Percentiles rank a stretch among this genome's conserved stretches.
Evolutionary conservation across 768 basidiomycete genomes (phyloP).

Genomic region (Dioszegia crocea): DNA sequence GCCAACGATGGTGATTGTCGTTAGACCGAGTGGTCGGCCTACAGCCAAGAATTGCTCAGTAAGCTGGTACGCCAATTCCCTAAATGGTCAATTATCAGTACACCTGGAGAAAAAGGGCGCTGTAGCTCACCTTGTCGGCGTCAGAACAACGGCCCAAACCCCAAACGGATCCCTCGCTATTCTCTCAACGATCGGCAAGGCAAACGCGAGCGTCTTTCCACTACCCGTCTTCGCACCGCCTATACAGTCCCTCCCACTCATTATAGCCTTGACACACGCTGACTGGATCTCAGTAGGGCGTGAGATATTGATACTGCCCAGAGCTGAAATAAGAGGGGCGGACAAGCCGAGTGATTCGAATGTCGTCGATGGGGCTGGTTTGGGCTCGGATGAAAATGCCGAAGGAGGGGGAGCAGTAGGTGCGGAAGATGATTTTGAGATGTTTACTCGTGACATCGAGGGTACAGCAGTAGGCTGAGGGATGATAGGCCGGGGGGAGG

Average conservation of each 20-base stretch:
- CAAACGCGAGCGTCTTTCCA: constrained; percentile 97
- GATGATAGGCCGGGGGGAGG: not conserved
- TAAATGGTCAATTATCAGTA: constrained; percentile 45
- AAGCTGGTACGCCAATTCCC: constrained; percentile 95
- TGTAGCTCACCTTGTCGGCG: constrained; percentile 76
- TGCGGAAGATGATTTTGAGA: not conserved
- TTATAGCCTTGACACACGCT: constrained; percentile 81
- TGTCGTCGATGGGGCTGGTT: constrained; percentile 31
- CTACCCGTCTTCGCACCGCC: constrained; percentile 97
- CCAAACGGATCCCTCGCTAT: constrained; percentile 87
- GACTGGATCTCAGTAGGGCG: constrained; percentile 80
- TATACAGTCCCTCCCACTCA: constrained; percentile 88
- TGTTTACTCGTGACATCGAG: not conserved
- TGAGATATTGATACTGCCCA: constrained; percentile 77
- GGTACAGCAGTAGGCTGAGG: not conserved
- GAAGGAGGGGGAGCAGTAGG: not conserved
- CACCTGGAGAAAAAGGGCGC: not conserved
- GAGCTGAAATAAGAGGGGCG: constrained; percentile 59
- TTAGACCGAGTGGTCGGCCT: constrained; percentile 72
- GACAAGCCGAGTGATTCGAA: constrained; percentile 52
- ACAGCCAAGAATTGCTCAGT: constrained; percentile 92
- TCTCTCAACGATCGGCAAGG: constrained; percentile 85
- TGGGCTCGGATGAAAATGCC: constrained; percentile 5
- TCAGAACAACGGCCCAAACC: constrained; percentile 85
- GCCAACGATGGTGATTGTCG: constrained; percentile 85